Evolutionary conservation across 306 rosid genomes (phyloP), one percentile per base, ranked within the genome.

Genomic region (Clitoria ternatea): DNA sequence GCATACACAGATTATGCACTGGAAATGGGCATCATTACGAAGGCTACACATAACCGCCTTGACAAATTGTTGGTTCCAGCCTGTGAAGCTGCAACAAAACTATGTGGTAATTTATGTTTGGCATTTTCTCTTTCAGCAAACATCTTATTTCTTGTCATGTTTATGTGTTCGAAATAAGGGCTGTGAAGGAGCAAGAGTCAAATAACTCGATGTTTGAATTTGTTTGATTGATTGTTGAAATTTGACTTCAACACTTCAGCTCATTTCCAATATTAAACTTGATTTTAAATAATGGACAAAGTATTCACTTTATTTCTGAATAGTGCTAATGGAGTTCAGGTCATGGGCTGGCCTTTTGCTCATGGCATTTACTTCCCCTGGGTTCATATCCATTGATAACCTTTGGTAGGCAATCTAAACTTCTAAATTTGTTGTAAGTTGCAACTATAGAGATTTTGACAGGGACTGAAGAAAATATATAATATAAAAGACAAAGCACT

Each of bases 1-100:
- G 96, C 98, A 23, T 92, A 92, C 82, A 49, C 92, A 26, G 96
- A 92, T 68, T 92, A 45, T 83, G 98, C 98, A n/a, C 81, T 92
- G 77, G 96, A 92, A 73, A 83, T 75, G 84, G 88, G 89, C 74
- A 35, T 92, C 64, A 88, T 92, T 80, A 24, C 83, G 14, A 80
- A 88, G 79, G 33, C 83, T 50, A 82, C 82, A 17, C 77, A 81
- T 79, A 50, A 70, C 18, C 88, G 74, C 32, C 88, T 92, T 52
- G 77, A 81, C 75, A 47, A 15, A 62, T 23, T 72, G 56, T 59
- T 90, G 79, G 81, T 90, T 80, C 92, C 91, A 50, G 84, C 87
- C 33, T 92, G 98, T 76, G 98, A 92, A 82, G 17, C 70, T 67
- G 96, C 96, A 33, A 88, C 90, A 55, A 77, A 85, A 73, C 82